phyloP scores from a whole-genome alignment of 2,329 filamentous ascomycete genomes.

The Aulographum hederae region DNA sequence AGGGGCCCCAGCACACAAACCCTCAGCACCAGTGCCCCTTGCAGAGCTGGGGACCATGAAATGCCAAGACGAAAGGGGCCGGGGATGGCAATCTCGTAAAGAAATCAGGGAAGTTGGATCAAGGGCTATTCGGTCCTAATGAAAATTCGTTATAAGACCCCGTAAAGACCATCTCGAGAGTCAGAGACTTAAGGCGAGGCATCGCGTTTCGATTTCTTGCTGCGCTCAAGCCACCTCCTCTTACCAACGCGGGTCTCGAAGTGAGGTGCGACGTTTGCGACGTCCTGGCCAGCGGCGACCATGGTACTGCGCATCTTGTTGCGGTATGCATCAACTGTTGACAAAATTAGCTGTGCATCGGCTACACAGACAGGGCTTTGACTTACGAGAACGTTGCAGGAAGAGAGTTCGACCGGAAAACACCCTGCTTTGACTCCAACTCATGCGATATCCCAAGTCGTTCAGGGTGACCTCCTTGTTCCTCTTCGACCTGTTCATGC shows the following conservation, averaged over 20 bases:
- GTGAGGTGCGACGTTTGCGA: slow-evolving; percentile 57
- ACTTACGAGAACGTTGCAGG: slow-evolving; percentile 78
- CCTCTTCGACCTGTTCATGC: slow-evolving; percentile 49
- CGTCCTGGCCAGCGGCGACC: slow-evolving; percentile 59
- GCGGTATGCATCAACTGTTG: slow-evolving; percentile 74
- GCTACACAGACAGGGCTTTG: slow-evolving; percentile 2
- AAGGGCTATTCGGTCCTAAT: no score
- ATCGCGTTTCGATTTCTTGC: slow-evolving; percentile 22
- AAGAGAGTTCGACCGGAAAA: slow-evolving; percentile 79
- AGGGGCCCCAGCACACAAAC: no score
- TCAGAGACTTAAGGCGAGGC: slow-evolving; percentile 11
- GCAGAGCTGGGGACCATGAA: no score
- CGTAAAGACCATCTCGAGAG: no score
- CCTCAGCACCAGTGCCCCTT: no score
- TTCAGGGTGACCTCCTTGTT: slow-evolving; percentile 80
- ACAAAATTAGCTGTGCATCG: neutral
- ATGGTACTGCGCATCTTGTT: slow-evolving; percentile 78
- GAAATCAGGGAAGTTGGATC: no score
- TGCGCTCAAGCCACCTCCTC: slow-evolving; percentile 35
- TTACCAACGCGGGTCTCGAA: slow-evolving; percentile 83
- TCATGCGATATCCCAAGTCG: slow-evolving; percentile 86
- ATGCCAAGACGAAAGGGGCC: no score
- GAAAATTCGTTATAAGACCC: no score
- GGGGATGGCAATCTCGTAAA: no score
- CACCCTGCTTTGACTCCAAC: slow-evolving; percentile 85